Percentiles rank a stretch among this genome's conserved stretches.
These are phyloP conservation scores for Fomes fomentarius DNA, from an alignment of 1,284 basidiomycete species.

Conservation along the genomic window DNA sequence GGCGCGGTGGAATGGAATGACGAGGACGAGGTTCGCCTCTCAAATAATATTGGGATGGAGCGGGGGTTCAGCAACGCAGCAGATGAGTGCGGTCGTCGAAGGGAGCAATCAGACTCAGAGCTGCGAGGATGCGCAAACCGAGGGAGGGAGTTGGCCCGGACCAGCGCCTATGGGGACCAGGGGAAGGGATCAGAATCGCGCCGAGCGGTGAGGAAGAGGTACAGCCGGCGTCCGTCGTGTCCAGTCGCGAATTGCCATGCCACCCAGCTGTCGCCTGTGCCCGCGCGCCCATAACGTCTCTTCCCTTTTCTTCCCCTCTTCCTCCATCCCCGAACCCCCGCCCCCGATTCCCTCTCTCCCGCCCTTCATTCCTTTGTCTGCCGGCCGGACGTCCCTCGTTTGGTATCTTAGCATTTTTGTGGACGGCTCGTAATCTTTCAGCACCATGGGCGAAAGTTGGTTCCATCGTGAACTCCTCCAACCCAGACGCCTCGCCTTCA, in stretches of 20 bases:
- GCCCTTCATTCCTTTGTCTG: slow-evolving; percentile 45
- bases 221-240: slow-evolving; percentile 12
- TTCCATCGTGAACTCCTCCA: slow-evolving; percentile 69
- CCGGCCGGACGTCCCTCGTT: slow-evolving; percentile 49
- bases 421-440: slow-evolving; percentile 31
- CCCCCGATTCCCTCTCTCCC: slow-evolving; percentile 23
- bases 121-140: not conserved
- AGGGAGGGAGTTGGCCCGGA: not conserved
- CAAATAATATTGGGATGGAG: not conserved
- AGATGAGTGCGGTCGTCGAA: slow-evolving; percentile 1
- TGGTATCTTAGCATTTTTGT: slow-evolving; percentile 30
- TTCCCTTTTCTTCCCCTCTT: slow-evolving; percentile 23
- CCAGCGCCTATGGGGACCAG: not conserved
- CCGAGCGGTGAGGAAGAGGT: slow-evolving; percentile 17
- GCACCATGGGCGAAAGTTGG: slow-evolving; percentile 66
- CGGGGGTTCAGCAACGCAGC: not conserved
- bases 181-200: slow-evolving; percentile 9
- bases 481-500: slow-evolving; percentile 68
- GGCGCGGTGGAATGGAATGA: slow-evolving; percentile 1
- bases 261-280: slow-evolving; percentile 20
- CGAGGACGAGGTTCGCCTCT: slow-evolving; percentile 6
- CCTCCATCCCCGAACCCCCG: slow-evolving; percentile 21
- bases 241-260: slow-evolving; percentile 21
- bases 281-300: slow-evolving; percentile 19
- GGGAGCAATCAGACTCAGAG: not conserved